phyloP scores from a whole-genome alignment of 352 stramenopile species.

The Globisporangium splendens region DNA sequence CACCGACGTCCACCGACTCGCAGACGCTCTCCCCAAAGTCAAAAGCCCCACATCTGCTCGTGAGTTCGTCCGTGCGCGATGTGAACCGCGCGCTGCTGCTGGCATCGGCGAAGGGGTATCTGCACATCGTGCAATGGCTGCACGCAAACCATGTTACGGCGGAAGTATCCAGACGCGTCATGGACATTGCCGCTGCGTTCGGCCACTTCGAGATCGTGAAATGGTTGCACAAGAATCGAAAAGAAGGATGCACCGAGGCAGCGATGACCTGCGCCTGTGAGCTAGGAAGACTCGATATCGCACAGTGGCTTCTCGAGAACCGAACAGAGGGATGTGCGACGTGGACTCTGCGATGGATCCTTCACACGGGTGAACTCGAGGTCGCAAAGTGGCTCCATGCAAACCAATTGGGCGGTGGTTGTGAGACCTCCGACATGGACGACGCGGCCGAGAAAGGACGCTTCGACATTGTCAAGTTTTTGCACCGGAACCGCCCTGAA shows the following conservation, averaged over 20 bases:
- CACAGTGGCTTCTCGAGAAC: conserved; percentile 18
- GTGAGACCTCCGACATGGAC: conserved; percentile 17
- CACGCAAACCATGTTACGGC: conserved; percentile 10
- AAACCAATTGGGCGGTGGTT: conserved; percentile 5
- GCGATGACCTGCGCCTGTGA: conserved; percentile 17
- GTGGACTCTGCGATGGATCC: conserved; percentile 16
- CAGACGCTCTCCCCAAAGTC: neutral
- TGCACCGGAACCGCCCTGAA: conserved; percentile 13
- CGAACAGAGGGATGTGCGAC: conserved; percentile 14
- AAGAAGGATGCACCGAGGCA: conserved; percentile 12
- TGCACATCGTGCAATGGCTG: conserved; percentile 25
- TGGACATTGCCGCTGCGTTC: conserved; percentile 29
- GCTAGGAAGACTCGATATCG: conserved; percentile 19
- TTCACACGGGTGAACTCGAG: conserved; percentile 8
- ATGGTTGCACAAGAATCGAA: conserved; percentile 23
- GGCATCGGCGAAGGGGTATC: conserved; percentile 12
- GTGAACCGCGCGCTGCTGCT: conserved; percentile 16
- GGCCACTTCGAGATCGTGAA: conserved; percentile 22
- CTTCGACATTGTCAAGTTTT: conserved; percentile 23
- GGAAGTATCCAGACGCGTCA: conserved; percentile 16
- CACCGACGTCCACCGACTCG: too few relatives aligned
- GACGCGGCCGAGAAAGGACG: conserved; percentile 23
- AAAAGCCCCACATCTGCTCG: conserved; percentile 8
- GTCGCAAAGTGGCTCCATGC: conserved; percentile 11
- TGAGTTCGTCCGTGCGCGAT: conserved; percentile 3